A percentile compares a stretch with the other conserved stretches of the same genome.
Conservation (phyloP, 768 basidiomycete genomes). For the Amanita subjunquillea region DNA sequence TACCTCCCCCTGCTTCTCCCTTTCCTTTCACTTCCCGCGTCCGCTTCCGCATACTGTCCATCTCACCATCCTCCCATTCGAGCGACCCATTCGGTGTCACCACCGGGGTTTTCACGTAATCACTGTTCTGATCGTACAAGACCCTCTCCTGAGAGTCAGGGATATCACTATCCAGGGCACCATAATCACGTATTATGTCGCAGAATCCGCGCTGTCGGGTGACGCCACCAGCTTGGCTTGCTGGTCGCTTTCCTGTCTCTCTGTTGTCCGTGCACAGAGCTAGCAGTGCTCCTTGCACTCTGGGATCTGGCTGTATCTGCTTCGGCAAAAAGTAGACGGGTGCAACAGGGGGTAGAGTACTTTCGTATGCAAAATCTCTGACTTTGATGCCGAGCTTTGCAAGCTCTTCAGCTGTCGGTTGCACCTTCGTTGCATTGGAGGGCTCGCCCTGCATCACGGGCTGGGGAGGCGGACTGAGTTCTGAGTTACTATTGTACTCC, state of each 20-base stretch:
- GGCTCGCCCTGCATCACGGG: constrained; percentile 1
- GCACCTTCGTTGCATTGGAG: neutral
- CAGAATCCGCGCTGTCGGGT: constrained; percentile 15
- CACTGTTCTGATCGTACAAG: constrained; percentile 22
- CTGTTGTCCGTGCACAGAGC: neutral
- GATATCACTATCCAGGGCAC: constrained; percentile 6
- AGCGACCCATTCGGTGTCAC: constrained; percentile 48
- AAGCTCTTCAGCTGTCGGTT: constrained; percentile 16
- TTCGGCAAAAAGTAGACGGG: constrained; percentile 37
- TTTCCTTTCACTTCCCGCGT: too few relatives aligned
- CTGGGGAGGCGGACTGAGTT: too few relatives aligned
- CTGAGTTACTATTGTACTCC: too few relatives aligned
- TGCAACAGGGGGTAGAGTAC: constrained; percentile 48
- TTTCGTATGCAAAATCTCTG: constrained; percentile 64
- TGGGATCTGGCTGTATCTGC: constrained; percentile 35
- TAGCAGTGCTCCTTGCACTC: constrained; percentile 7
- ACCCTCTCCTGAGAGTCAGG: constrained; percentile 14
- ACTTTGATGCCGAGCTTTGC: constrained; percentile 30
- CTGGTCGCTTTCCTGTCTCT: constrained; percentile 19
- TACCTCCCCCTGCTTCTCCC: constrained; percentile 6
- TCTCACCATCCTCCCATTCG: constrained; percentile 25
- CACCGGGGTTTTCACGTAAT: constrained; percentile 39
- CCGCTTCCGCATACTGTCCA: neutral
- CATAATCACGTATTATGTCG: constrained; percentile 16
- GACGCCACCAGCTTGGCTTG: constrained; percentile 19